These are phyloP conservation scores for Conringia planisiliqua DNA, from an alignment of 345 rosid genomes.

Conservation along the genomic window DNA sequence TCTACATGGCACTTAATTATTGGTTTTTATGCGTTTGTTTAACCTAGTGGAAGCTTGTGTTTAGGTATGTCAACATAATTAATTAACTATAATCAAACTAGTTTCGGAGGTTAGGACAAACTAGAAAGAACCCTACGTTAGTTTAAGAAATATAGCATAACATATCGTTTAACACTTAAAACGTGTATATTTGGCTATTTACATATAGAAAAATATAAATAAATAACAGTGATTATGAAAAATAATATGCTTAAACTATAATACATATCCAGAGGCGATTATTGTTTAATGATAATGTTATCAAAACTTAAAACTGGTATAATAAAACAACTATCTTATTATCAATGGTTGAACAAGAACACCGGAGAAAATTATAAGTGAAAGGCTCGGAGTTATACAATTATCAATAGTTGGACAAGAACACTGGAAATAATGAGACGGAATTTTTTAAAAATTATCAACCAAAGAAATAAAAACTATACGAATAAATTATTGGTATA, in stretches of 20 bases:
- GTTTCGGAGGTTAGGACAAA: constrained; percentile 14
- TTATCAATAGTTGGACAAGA: neutral
- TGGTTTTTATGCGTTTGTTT: neutral
- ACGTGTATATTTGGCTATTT: constrained; percentile 2
- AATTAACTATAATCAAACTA: neutral
- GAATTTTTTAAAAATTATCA: neutral
- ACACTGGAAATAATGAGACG: neutral
- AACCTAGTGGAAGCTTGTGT: constrained; percentile 4
- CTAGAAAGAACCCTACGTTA: constrained; percentile 2
- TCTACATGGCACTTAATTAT: neutral
- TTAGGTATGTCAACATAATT: constrained; percentile 10
- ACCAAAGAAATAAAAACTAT: neutral
- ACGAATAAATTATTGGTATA: neutral
- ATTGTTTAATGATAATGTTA: neutral
- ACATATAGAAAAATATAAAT: neutral
- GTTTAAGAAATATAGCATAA: neutral
- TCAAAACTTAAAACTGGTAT: neutral
- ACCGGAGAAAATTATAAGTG: neutral
- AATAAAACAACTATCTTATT: neutral
- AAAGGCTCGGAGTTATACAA: neutral
- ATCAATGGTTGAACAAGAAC: neutral
- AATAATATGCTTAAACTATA: neutral
- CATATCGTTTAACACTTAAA: constrained; percentile 1
- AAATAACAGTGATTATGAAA: neutral
- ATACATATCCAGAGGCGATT: neutral